These are phyloP conservation scores for Prunus mongolica DNA, from an alignment of 306 rosid species.

Conservation along the genomic window DNA sequence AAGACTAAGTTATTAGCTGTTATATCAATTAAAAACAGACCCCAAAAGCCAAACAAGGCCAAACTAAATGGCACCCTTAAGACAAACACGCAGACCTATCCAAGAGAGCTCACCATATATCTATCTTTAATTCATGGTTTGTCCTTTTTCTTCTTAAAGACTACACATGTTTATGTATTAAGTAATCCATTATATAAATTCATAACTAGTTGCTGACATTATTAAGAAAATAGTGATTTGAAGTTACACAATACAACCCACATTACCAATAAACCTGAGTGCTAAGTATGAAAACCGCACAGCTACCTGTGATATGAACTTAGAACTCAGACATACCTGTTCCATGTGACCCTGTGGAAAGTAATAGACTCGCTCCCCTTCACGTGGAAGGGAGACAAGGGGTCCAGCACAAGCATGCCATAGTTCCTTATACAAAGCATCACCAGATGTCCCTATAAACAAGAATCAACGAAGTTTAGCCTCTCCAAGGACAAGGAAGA, in stretches of 20 bases:
- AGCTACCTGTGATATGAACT: background rate
- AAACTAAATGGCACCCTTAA: no score
- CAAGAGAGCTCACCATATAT: background rate
- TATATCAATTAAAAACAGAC: no score
- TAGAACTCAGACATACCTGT: slow-evolving; percentile 49
- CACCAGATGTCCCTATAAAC: slow-evolving; percentile 47
- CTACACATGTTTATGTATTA: background rate
- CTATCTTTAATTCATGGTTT: background rate
- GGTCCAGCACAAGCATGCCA: slow-evolving; percentile 99
- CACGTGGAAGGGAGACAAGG: slow-evolving; percentile 88
- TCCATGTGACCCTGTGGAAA: slow-evolving; percentile 99
- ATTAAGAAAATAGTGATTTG: background rate
- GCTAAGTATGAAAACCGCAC: background rate
- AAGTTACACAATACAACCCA: background rate
- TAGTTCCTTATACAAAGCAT: slow-evolving; percentile 87
- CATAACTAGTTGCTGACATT: background rate
- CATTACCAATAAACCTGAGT: background rate
- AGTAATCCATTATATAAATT: background rate
- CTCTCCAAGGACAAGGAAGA: background rate
- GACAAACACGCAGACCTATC: background rate
- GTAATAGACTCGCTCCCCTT: slow-evolving; percentile 91
- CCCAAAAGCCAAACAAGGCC: no score
- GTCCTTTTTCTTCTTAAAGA: background rate
- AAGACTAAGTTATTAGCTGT: no score
- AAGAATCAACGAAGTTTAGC: slow-evolving; percentile 14